Evolutionary conservation across 768 basidiomycete species (phyloP), one percentile per base, ranked within the genome.

Genomic region (Leccinum barrowsii): DNA sequence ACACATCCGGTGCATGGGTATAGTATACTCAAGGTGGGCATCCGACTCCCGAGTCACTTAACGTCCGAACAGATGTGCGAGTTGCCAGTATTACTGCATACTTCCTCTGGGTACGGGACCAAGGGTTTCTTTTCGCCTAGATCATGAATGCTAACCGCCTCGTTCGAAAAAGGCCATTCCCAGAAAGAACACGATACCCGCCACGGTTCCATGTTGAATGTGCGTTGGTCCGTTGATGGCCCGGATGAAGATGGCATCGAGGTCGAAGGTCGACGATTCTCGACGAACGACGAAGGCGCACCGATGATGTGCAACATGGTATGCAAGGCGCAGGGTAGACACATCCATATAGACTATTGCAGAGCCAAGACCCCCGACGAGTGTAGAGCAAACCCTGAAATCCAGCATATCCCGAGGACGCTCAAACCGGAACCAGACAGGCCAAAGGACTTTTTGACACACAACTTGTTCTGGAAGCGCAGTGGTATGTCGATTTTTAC

Each of bases 291-390:
- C 48, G 79, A 81, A 28, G 83, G 84, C 7, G 82, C 82, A 0
- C 85, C 84, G 1, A 82, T 85, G 81, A 76, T 85, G 74, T 86
- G 85, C 67, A 84, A 74, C 42, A 65, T 84, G n/a, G 72, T 82
- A 35, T 86, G 85, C 63, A 69, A 75, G 21, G 68, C 77, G 5
- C 71, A 83, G 60, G 82, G 82, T 4, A 67, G 85, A 35, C 85
- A 86, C 55, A 73, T 70, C 2, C 85, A 86, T 59, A 69, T 85
- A 56, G 82, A 82, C 62, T 81, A 78, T 55, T 86, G 85, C 61
- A 75, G 82, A 17, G 71, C 78, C 1, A 57, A 75, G 54, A 58
- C 63, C 10, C 65, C 57, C 0, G 68, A 50, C 0, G 54, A 65
- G 3, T 86, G 85, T 63, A 49, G 56, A 40, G 66, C 63, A 10